A percentile compares a stretch with the other conserved stretches of the same genome.
These are phyloP conservation scores for Verticillium dahliae DNA, from an alignment of 2,329 filamentous ascomycete genomes.

Conservation along the genomic window DNA sequence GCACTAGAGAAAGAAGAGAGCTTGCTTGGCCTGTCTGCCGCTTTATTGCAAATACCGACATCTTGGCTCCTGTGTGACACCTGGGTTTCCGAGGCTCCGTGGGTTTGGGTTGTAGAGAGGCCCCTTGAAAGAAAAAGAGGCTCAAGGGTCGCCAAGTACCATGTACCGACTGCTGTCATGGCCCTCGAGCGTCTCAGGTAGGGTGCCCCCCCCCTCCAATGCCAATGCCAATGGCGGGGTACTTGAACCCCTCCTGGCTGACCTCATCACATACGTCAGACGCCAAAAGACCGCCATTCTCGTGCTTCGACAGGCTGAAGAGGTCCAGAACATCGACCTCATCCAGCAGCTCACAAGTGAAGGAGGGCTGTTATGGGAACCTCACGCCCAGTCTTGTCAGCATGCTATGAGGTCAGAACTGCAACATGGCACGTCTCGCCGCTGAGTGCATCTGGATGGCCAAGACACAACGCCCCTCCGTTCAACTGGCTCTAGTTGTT, in stretches of 20 bases:
- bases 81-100: background rate
- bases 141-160: background rate
- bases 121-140: background rate
- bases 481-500: background rate
- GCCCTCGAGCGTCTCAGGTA: no score
- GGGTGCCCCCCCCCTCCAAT: background rate
- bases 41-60: background rate
- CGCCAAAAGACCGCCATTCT: background rate
- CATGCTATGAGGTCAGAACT: background rate
- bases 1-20: background rate
- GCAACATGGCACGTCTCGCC: background rate
- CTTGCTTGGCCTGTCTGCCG: background rate
- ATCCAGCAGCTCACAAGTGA: background rate
- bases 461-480: background rate
- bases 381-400: background rate
- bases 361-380: background rate
- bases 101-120: no score
- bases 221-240: background rate
- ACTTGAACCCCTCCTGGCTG: background rate
- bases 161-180: background rate
- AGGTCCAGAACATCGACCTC: background rate
- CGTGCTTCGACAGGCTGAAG: background rate
- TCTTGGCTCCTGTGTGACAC: background rate
- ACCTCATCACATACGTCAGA: background rate
- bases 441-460: background rate